Percentiles rank a stretch among this genome's conserved stretches.
phyloP scores from a whole-genome alignment of 495 filamentous ascomycete species.

The Talaromyces liani region DNA sequence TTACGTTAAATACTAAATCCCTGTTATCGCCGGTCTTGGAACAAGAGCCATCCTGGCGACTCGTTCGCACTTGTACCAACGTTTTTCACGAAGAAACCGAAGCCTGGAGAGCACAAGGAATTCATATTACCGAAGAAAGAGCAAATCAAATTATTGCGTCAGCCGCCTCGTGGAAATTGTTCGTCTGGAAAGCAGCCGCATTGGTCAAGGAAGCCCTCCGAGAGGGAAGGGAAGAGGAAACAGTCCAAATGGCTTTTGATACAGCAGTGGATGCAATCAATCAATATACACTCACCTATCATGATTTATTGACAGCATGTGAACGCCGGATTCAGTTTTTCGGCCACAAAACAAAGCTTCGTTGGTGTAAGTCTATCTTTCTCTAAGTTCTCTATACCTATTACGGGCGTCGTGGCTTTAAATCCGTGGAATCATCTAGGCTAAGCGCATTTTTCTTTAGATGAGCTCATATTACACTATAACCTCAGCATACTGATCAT shows the following conservation, averaged over 20 bases:
- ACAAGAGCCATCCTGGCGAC: slow-evolving; percentile 12
- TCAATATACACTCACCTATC: slow-evolving; percentile 14
- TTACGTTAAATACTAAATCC: slow-evolving; percentile 15
- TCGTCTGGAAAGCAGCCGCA: slow-evolving; percentile 14
- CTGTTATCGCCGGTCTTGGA: slow-evolving; percentile 12
- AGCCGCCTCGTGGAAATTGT: slow-evolving; percentile 12
- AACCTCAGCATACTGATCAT: slow-evolving; percentile 14
- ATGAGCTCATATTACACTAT: slow-evolving; percentile 14
- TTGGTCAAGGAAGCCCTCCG: slow-evolving; percentile 15
- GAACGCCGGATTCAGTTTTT: slow-evolving; percentile 15
- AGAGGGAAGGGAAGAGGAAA: slow-evolving; percentile 14
- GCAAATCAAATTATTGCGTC: slow-evolving; percentile 17
- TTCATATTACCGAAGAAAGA: slow-evolving; percentile 13
- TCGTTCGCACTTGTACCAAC: slow-evolving; percentile 14
- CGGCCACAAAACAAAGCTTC: slow-evolving; percentile 13
- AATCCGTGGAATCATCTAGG: not conserved
- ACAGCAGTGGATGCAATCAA: slow-evolving; percentile 13
- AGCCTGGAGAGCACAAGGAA: slow-evolving; percentile 11
- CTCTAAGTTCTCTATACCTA: not conserved
- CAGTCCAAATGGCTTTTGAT: slow-evolving; percentile 12
- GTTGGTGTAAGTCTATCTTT: slow-evolving; percentile 13
- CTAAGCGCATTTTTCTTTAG: slow-evolving; percentile 1
- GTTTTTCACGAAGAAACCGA: slow-evolving; percentile 16
- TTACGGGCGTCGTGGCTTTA: not conserved
- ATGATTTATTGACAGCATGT: slow-evolving; percentile 11